phyloP scores from a whole-genome alignment of 805 yeast species.

The Candida sakaeoensis region DNA sequence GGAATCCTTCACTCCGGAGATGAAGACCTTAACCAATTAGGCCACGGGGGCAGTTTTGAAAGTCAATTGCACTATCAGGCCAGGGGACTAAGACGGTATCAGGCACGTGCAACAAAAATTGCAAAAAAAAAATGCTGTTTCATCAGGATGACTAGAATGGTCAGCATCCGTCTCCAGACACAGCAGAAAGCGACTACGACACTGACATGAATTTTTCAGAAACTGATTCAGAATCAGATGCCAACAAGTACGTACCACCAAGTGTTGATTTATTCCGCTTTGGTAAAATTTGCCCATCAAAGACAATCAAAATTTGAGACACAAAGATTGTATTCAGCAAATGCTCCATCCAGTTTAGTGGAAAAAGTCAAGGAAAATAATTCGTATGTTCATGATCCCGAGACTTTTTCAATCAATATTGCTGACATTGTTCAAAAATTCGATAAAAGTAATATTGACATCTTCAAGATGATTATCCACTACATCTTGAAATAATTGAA shows the following conservation, averaged over 20 bases:
- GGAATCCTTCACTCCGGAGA: constrained; percentile 71
- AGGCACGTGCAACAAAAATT: too few species aligned
- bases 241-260: neutral
- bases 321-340: neutral
- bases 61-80: neutral
- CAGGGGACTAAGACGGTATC: too few species aligned
- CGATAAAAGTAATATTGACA: neutral
- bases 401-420: neutral
- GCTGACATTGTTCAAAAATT: neutral
- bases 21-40: constrained; percentile 72
- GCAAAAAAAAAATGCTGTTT: neutral
- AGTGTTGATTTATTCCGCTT: neutral
- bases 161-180: neutral
- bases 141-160: neutral
- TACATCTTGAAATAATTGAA: neutral
- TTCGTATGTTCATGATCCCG: neutral
- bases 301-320: neutral
- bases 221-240: neutral
- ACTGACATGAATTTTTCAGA: neutral
- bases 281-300: neutral
- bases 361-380: neutral
- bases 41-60: constrained; percentile 54
- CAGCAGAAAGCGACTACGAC: neutral
- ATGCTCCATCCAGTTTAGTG: neutral
- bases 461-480: neutral